Conservation (phyloP, 306 rosid species). For the Vigna radiata region DNA sequence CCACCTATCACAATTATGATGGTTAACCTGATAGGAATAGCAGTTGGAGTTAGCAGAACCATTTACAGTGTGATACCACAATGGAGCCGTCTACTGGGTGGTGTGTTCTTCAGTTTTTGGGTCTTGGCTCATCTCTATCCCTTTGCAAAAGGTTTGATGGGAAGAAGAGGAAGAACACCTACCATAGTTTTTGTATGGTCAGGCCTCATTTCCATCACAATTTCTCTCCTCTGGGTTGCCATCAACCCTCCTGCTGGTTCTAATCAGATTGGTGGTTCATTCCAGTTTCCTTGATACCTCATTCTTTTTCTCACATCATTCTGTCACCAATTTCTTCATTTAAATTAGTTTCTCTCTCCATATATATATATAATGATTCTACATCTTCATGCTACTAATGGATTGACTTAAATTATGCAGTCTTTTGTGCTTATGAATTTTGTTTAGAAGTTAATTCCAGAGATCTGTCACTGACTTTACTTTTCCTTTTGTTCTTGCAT, state of each 20-base stretch:
- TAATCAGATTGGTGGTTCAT: slow-evolving; percentile 85
- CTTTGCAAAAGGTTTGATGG: slow-evolving; percentile 93
- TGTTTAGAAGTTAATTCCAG: slow-evolving; percentile 35
- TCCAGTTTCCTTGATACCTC: slow-evolving; percentile 70
- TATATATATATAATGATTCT: neutral
- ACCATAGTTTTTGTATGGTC: slow-evolving; percentile 99
- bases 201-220: slow-evolving; percentile 83
- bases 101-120: slow-evolving; percentile 97
- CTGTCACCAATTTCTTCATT: slow-evolving; percentile 37
- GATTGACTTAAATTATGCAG: slow-evolving; percentile 29
- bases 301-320: slow-evolving; percentile 44
- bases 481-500: neutral
- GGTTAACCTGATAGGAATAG: slow-evolving; percentile 80
- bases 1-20: slow-evolving; percentile 91
- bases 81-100: slow-evolving; percentile 86
- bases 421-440: slow-evolving; percentile 44
- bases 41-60: slow-evolving; percentile 85
- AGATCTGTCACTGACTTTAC: neutral
- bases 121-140: slow-evolving; percentile 93
- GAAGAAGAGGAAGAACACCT: slow-evolving; percentile 95
- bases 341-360: slow-evolving; percentile 30
- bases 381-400: slow-evolving; percentile 14
- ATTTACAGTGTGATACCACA: slow-evolving; percentile 86
- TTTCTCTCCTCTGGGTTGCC: slow-evolving; percentile 94
- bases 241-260: slow-evolving; percentile 79